A percentile compares a stretch with the other conserved stretches of the same genome.
Conservation (phyloP, 2,329 filamentous ascomycete genomes). For the Podosphaera xanthii region DNA sequence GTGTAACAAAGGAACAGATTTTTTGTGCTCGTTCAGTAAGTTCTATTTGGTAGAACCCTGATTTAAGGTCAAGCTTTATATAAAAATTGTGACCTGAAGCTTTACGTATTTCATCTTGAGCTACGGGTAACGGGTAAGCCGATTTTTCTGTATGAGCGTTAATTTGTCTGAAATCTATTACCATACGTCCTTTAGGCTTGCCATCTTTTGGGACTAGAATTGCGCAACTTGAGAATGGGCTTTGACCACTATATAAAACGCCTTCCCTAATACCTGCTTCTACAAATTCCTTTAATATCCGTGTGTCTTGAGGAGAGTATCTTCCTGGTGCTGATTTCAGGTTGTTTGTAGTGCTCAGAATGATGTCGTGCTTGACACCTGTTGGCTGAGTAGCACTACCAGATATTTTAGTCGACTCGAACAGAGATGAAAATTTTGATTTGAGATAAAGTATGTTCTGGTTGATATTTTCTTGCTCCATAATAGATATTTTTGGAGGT, state of each 20-base stretch:
- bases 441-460: too few species aligned
- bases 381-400: background rate
- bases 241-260: background rate
- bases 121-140: background rate
- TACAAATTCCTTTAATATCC: background rate
- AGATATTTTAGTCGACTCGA: background rate
- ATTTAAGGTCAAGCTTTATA: conserved; percentile 1
- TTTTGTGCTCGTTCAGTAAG: background rate
- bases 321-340: background rate
- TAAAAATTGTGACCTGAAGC: background rate
- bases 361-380: background rate
- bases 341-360: background rate
- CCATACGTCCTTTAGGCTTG: background rate
- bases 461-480: background rate
- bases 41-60: background rate
- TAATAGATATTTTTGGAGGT: background rate
- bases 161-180: background rate
- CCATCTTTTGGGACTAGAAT: background rate
- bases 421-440: too few species aligned
- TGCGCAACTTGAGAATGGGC: background rate
- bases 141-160: background rate
- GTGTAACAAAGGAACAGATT: background rate
- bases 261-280: background rate
- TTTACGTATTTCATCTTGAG: background rate
- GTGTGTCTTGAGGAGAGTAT: background rate